These are phyloP conservation scores for Fistulinella cinereoalba DNA, from an alignment of 1,284 basidiomycete species.

Conservation along the genomic window DNA sequence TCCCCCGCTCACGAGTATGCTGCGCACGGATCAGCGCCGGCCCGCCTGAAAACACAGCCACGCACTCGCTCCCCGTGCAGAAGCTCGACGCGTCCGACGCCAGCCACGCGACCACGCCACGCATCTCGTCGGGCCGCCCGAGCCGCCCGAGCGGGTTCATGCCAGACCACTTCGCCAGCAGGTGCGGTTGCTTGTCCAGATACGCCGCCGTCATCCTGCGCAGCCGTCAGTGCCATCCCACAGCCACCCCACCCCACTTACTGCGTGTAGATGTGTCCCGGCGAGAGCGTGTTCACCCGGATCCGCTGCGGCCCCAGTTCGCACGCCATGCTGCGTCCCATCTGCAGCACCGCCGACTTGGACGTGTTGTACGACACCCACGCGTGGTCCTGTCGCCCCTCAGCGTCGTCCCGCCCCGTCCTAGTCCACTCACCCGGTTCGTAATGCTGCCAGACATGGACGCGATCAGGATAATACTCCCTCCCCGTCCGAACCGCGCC, in stretches of 20 bases:
- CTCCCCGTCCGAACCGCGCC: slow-evolving; percentile 64
- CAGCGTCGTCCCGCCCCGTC: slow-evolving; percentile 1
- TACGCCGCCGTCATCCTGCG: slow-evolving; percentile 75
- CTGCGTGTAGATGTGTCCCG: slow-evolving; percentile 75
- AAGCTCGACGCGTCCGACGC: slow-evolving; percentile 75
- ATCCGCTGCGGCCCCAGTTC: slow-evolving; percentile 73
- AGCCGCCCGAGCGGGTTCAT: slow-evolving; percentile 75
- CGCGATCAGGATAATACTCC: slow-evolving; percentile 77
- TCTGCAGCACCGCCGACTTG: slow-evolving; percentile 81
- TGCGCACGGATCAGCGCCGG: slow-evolving; percentile 24
- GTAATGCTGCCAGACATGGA: slow-evolving; percentile 87
- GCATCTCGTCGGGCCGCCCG: slow-evolving; percentile 72
- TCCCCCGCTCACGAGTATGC: slow-evolving; percentile 69
- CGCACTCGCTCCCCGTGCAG: slow-evolving; percentile 76
- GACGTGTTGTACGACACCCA: slow-evolving; percentile 81
- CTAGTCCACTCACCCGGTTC: slow-evolving; percentile 56
- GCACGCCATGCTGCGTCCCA: slow-evolving; percentile 81
- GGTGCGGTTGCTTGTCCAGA: slow-evolving; percentile 66
- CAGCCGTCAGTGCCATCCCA: not conserved
- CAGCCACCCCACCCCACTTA: slow-evolving; percentile 30
- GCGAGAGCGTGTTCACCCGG: slow-evolving; percentile 73
- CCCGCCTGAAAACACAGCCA: slow-evolving; percentile 16
- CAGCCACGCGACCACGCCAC: slow-evolving; percentile 79
- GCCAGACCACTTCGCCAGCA: slow-evolving; percentile 70
- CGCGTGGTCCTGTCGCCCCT: slow-evolving; percentile 52